A percentile compares a stretch with the other conserved stretches of the same genome.
phyloP scores from a whole-genome alignment of 306 rosid genomes.

The Quercus cerris region DNA sequence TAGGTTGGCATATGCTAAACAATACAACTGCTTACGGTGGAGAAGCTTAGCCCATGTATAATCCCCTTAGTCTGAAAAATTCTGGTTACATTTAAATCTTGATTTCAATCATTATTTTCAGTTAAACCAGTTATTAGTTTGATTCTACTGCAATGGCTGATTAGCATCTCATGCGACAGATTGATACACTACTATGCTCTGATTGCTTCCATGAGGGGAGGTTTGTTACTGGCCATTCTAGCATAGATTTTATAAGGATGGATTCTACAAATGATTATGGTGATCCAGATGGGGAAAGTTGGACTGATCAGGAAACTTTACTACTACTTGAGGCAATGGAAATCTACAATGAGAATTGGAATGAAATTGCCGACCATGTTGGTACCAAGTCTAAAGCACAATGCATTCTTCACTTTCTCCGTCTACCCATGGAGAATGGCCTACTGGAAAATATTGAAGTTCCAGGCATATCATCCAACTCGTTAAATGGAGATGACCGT shows the following conservation, averaged over 20 bases:
- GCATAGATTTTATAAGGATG: constrained; percentile 67
- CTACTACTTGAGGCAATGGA: constrained; percentile 93
- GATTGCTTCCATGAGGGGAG: constrained; percentile 93
- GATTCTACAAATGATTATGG: constrained; percentile 70
- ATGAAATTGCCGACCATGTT: constrained; percentile 90
- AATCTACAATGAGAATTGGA: constrained; percentile 88
- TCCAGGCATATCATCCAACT: constrained; percentile 60
- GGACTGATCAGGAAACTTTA: constrained; percentile 97
- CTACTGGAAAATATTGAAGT: constrained; percentile 85
- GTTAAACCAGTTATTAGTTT: constrained; percentile 9
- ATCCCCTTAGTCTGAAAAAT: no score
- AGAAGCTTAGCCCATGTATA: no score
- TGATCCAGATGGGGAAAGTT: constrained; percentile 81
- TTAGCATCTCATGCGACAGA: constrained; percentile 48
- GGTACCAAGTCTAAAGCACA: constrained; percentile 97
- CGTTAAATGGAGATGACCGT: constrained; percentile 38
- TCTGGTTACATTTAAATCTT: background rate
- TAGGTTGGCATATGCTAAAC: no score
- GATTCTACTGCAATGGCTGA: constrained; percentile 16
- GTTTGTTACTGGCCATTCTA: constrained; percentile 83
- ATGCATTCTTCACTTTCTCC: constrained; percentile 97
- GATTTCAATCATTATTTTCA: constrained; percentile 2
- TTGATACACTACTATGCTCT: constrained; percentile 74
- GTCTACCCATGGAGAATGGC: constrained; percentile 89
- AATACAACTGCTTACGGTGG: no score